Conservation (phyloP, 2,329 filamentous ascomycete genomes). For the Cladosporium velox region DNA sequence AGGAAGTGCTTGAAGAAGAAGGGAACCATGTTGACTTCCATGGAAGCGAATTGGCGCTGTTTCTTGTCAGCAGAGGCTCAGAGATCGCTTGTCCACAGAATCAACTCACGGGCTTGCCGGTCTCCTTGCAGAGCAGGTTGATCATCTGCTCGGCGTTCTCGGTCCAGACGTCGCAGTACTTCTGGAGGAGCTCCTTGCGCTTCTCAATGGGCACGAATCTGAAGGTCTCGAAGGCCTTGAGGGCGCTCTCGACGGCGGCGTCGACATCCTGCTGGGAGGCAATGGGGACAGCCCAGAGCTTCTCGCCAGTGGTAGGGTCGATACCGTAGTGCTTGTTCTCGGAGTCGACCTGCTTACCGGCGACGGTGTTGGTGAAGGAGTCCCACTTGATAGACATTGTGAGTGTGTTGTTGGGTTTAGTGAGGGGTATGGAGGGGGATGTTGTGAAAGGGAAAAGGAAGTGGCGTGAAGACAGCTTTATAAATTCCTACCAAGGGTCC, state of each 20-base stretch:
- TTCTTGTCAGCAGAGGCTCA: conserved; percentile 20
- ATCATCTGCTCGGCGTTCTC: conserved; percentile 40
- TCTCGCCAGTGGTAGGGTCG: conserved; percentile 40
- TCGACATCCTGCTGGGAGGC: conserved; percentile 42
- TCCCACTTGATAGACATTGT: conserved; percentile 46
- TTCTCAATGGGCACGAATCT: conserved; percentile 37
- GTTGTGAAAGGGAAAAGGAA: not conserved
- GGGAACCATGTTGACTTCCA: conserved; percentile 42
- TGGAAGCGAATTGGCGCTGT: conserved; percentile 44
- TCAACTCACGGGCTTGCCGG: conserved; percentile 41
- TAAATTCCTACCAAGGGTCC: conserved; percentile 9
- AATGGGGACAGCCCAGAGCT: conserved; percentile 42
- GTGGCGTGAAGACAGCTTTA: conserved; percentile 4
- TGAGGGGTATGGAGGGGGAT: not conserved
- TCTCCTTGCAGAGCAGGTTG: conserved; percentile 40
- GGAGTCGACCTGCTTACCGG: conserved; percentile 38
- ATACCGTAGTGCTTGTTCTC: conserved; percentile 38
- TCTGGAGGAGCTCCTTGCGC: conserved; percentile 40
- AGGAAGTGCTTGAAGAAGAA: conserved; percentile 44
- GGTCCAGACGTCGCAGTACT: conserved; percentile 38
- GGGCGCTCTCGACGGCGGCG: conserved; percentile 39
- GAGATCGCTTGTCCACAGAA: not conserved
- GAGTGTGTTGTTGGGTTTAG: not conserved
- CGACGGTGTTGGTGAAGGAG: conserved; percentile 43
- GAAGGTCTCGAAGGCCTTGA: conserved; percentile 42